Conservation (phyloP, 2,329 filamentous ascomycete genomes). For the Diaporthe humulicola region DNA sequence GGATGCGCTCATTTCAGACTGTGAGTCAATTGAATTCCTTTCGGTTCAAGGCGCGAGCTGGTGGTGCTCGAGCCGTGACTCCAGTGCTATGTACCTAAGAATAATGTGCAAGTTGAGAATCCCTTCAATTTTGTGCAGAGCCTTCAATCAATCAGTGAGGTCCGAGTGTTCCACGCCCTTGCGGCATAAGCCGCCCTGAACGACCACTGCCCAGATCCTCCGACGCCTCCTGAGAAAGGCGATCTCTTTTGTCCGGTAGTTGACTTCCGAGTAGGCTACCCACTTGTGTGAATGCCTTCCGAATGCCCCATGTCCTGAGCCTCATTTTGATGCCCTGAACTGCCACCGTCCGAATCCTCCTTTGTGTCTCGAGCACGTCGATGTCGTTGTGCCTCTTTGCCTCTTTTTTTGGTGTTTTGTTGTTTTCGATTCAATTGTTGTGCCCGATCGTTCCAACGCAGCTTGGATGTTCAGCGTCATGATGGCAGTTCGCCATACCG, state of each 20-base stretch:
- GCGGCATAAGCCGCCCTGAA: background rate
- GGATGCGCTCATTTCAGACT: background rate
- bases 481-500: background rate
- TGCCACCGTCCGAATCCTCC: background rate
- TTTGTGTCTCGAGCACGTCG: background rate
- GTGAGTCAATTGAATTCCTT: conserved; percentile 23
- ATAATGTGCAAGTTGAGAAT: background rate
- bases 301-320: background rate
- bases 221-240: background rate
- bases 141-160: background rate
- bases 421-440: no score
- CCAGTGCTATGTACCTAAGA: conserved; percentile 9
- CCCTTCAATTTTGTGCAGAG: background rate
- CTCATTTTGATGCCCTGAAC: background rate
- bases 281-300: background rate
- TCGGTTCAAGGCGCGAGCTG: background rate
- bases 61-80: conserved; percentile 5
- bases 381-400: no score
- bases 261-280: background rate
- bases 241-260: background rate
- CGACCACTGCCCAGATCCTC: conserved; percentile 26
- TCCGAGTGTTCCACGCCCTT: conserved; percentile 15
- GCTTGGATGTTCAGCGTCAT: background rate
- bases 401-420: background rate
- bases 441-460: background rate